Percentiles rank a stretch among this genome's conserved stretches.
Evolutionary conservation across 2,329 filamentous ascomycete genomes (phyloP).

Genomic region (Ceratocystis alfenasii): DNA sequence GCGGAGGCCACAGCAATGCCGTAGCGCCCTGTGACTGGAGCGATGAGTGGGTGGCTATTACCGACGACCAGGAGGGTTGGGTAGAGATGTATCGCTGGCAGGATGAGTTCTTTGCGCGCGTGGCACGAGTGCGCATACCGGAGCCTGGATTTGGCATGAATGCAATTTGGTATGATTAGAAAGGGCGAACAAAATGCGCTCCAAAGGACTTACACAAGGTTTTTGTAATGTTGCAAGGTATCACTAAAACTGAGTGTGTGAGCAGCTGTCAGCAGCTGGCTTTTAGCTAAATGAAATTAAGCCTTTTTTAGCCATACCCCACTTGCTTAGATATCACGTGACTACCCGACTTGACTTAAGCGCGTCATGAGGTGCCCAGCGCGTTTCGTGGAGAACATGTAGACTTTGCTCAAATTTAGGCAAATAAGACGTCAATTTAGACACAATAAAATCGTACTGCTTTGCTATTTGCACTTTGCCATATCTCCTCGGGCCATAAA

Average conservation of each 20-base stretch:
- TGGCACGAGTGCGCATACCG: slow-evolving; percentile 63
- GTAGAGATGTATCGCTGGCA: slow-evolving; percentile 81
- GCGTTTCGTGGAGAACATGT: background rate
- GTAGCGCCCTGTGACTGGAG: slow-evolving; percentile 73
- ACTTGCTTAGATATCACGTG: background rate
- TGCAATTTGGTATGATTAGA: slow-evolving; percentile 75
- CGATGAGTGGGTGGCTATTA: slow-evolving; percentile 82
- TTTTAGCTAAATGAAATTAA: background rate
- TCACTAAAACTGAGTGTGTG: background rate
- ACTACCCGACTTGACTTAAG: background rate
- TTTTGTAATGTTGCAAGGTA: background rate
- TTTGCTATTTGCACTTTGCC: background rate
- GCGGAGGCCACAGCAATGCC: slow-evolving; percentile 78
- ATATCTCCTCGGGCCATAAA: background rate
- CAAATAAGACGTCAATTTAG: background rate
- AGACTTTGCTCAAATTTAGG: background rate
- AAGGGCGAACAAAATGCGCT: background rate
- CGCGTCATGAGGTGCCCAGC: background rate
- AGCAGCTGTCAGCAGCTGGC: background rate
- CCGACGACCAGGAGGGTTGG: slow-evolving; percentile 78
- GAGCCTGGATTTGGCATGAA: slow-evolving; percentile 95
- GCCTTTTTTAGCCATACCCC: background rate
- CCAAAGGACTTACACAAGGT: background rate
- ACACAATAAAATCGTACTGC: background rate
- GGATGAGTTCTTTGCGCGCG: slow-evolving; percentile 65